A percentile compares a stretch with the other conserved stretches of the same genome.
Conservation (phyloP, 1,284 basidiomycete species). For the Sparassis latifolia region DNA sequence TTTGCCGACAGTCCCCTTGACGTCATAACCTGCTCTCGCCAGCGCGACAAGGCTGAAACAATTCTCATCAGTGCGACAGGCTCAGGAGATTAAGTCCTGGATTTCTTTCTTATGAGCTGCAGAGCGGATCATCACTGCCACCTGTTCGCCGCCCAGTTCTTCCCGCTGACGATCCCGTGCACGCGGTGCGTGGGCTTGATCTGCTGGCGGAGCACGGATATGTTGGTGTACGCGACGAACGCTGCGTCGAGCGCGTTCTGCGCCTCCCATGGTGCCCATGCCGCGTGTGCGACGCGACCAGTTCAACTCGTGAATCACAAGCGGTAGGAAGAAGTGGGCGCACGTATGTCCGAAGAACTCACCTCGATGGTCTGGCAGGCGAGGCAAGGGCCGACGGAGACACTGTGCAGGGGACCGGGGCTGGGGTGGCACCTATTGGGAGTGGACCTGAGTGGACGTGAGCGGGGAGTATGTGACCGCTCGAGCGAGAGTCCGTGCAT, state of each 20-base stretch:
- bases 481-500: too few species aligned
- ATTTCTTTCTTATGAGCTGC: too few species aligned
- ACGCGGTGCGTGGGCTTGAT: slow-evolving; percentile 51
- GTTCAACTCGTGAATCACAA: not conserved
- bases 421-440: slow-evolving; percentile 57
- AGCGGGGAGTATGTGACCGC: too few species aligned
- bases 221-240: slow-evolving; percentile 69
- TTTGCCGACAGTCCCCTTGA: too few species aligned
- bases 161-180: slow-evolving; percentile 60
- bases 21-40: too few species aligned
- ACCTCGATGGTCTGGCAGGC: slow-evolving; percentile 52
- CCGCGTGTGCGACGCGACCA: slow-evolving; percentile 51
- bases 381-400: slow-evolving; percentile 44
- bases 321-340: slow-evolving; percentile 8
- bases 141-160: slow-evolving; percentile 59
- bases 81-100: too few species aligned
- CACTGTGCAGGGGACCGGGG: slow-evolving; percentile 40
- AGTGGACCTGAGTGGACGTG: too few species aligned
- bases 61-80: too few species aligned
- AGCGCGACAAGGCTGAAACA: too few species aligned
- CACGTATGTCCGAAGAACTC: slow-evolving; percentile 67
- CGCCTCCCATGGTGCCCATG: slow-evolving; percentile 75
- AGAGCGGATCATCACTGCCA: too few species aligned
- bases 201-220: slow-evolving; percentile 70
- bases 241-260: slow-evolving; percentile 83